These are phyloP conservation scores for Fomitiporia mediterranea DNA, from an alignment of 1,284 basidiomycete species.

Conservation along the genomic window DNA sequence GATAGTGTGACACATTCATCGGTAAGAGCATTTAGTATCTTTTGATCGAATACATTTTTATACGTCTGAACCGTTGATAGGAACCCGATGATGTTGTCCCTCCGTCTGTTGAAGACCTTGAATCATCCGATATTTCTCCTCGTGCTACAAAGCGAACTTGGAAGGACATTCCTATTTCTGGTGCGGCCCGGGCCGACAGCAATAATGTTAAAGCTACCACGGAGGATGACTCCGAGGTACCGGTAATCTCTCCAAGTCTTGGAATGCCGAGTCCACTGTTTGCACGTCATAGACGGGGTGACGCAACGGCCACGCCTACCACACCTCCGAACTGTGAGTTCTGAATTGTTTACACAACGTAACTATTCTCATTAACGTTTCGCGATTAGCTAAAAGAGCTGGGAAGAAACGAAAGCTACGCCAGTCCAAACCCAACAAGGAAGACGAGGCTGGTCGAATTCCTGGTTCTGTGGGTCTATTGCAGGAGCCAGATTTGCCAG, in stretches of 20 bases:
- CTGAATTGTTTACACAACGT: neutral
- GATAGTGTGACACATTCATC: constrained; percentile 1
- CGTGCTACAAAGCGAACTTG: too few species aligned
- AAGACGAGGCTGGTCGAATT: neutral
- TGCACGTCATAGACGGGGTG: neutral
- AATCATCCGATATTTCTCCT: constrained; percentile 1
- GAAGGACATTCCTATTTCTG: neutral
- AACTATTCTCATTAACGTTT: neutral
- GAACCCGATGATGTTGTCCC: constrained; percentile 4
- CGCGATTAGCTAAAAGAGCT: neutral
- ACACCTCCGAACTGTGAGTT: constrained; percentile 1
- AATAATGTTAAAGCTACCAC: neutral
- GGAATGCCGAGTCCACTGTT: constrained; percentile 1
- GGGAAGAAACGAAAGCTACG: constrained; percentile 6
- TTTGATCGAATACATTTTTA: neutral
- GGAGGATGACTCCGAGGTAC: neutral
- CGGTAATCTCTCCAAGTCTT: constrained; percentile 5
- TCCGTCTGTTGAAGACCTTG: constrained; percentile 1
- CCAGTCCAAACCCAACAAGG: neutral
- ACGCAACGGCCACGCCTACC: neutral
- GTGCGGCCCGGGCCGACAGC: neutral
- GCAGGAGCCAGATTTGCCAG: neutral
- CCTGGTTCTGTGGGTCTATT: neutral
- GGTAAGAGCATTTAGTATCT: neutral
- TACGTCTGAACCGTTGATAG: neutral